Evolutionary conservation across 305 asterid species (phyloP), one percentile per base, ranked within the genome.

Genomic region (Fraxinus albicans): DNA sequence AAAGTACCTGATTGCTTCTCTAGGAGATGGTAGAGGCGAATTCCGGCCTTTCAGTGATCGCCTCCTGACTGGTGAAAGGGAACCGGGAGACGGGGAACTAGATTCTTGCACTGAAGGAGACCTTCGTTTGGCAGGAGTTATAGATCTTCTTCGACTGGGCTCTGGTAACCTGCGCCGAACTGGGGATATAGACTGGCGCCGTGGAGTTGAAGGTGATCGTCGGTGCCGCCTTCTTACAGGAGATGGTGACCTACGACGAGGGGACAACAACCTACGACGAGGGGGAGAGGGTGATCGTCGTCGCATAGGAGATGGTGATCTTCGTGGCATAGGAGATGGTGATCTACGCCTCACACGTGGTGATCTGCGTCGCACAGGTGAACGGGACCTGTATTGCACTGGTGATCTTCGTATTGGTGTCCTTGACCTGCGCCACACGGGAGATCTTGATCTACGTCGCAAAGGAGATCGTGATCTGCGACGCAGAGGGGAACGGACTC

Each of bases 391-490:
- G 83, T 80, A 79, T 44, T 86, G 87, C 80, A 85, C 36, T 34
- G 94, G 88, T 78, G 99, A 95, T 83, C 91, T 88, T 79, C 88
- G 82, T 55, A 84, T 29, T 2, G 90, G 90, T 17, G 89, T 73
- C 85, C 90, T 86, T 0, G 95, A 91, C 85, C 91, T 88, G 78
- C 86, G 92, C 34, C 92, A 85, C 50, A 77, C 17, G 5, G 89
- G 87, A 40, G 93, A 88, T 77, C 91, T 84, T 31, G 97, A 90
- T 84, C 96, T 86, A 34, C 91, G 91, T 13, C 89, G 88, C 79
- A 88, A 17, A 2, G 93, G 95, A 80, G 97, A 89, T 29, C 96
- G 86, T 4, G 95, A 93, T 83, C 93, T 88, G 79, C 83, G 89
- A 8, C 88, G 90, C 80, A 86, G 70, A 21, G 98, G 92, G 80